These are phyloP conservation scores for Eleusine coracana DNA, from an alignment of 176 grass and related monocot genomes.

Conservation along the genomic window DNA sequence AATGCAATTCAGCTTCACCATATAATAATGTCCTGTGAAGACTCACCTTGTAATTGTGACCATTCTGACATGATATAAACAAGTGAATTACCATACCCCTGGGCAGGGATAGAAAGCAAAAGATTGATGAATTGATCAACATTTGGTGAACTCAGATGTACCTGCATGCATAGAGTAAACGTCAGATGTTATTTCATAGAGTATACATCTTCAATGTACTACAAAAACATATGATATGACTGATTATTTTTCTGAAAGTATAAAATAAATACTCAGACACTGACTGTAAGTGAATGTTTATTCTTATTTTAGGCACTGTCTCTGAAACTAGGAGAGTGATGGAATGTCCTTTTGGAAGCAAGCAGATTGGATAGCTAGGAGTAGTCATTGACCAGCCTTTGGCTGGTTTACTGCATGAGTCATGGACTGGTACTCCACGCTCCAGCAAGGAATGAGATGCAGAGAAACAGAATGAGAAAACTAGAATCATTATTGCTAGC, in stretches of 20 bases:
- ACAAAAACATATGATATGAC: neutral
- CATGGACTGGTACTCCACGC: too few relatives aligned
- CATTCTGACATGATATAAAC: slow-evolving; percentile 92
- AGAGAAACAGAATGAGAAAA: too few relatives aligned
- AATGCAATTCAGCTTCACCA: slow-evolving; percentile 3
- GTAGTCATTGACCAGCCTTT: too few relatives aligned
- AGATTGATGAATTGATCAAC: slow-evolving; percentile 88
- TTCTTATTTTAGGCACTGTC: neutral
- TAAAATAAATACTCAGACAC: slow-evolving; percentile 2
- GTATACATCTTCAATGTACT: neutral
- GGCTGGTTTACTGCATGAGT: too few relatives aligned
- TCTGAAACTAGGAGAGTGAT: neutral
- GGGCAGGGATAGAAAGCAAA: slow-evolving; percentile 73
- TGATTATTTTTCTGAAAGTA: neutral
- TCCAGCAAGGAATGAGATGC: too few relatives aligned
- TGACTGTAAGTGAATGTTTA: neutral
- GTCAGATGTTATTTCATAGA: neutral
- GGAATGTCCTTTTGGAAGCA: neutral
- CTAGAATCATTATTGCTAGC: too few relatives aligned
- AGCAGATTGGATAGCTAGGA: too few relatives aligned
- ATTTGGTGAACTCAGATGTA: slow-evolving; percentile 91
- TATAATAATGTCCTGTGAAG: neutral
- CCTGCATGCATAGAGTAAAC: slow-evolving; percentile 54
- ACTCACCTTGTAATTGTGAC: slow-evolving; percentile 83
- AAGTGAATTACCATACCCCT: slow-evolving; percentile 68